Conservation (phyloP, 1,139 yeast genomes). For the Geotrichum klebahnii region DNA sequence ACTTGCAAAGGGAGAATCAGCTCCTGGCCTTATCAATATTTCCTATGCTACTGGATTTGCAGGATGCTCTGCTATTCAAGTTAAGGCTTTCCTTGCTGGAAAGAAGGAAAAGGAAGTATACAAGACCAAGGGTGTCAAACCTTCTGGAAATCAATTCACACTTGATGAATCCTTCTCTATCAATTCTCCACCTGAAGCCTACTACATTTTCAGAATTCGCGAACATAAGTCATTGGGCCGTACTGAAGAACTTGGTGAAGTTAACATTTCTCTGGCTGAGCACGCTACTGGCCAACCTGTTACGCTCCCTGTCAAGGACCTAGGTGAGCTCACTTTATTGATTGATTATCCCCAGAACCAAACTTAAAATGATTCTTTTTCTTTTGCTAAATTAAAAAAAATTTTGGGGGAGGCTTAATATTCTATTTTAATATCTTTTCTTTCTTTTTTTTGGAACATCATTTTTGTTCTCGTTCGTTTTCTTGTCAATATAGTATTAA, state of each 20-base stretch:
- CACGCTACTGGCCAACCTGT: conserved; percentile 30
- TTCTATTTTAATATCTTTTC: too few relatives aligned
- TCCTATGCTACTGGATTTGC: conserved; percentile 34
- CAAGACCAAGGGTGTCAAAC: conserved; percentile 61
- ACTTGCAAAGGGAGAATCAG: conserved; percentile 19
- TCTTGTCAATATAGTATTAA: too few relatives aligned
- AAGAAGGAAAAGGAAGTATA: conserved; percentile 50
- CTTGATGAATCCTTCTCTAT: conserved; percentile 69
- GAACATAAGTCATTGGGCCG: conserved; percentile 75
- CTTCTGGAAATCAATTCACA: conserved; percentile 45
- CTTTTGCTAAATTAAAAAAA: too few relatives aligned
- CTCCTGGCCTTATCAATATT: conserved; percentile 33
- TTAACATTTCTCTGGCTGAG: conserved; percentile 35
- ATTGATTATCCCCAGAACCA: too few relatives aligned
- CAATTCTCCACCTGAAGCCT: conserved; percentile 53
- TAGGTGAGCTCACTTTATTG: too few relatives aligned
- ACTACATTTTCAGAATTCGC: conserved; percentile 57
- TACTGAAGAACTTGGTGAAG: conserved; percentile 61
- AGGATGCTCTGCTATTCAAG: conserved; percentile 33
- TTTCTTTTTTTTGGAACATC: too few relatives aligned
- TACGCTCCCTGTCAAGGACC: conserved; percentile 30
- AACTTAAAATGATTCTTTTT: too few relatives aligned
- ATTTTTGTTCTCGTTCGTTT: too few relatives aligned
- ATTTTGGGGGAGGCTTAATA: too few relatives aligned
- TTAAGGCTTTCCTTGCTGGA: conserved; percentile 35